These are phyloP conservation scores for Daphne laureola DNA, from an alignment of 441 rosid species.

Conservation along the genomic window DNA sequence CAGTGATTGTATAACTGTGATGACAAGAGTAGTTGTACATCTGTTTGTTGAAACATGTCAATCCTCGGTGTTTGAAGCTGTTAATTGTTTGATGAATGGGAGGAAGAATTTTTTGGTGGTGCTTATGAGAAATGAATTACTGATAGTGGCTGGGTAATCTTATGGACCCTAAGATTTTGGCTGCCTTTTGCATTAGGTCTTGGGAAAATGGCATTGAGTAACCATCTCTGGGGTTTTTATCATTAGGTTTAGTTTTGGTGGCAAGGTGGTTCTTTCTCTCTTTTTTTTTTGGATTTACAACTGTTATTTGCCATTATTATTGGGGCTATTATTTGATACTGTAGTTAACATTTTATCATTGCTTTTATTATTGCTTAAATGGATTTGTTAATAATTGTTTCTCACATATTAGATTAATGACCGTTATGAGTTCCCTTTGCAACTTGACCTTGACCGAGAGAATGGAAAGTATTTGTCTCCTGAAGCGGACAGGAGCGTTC, in stretches of 20 bases:
- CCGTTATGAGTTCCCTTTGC: constrained; percentile 47
- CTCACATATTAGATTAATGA: constrained; percentile 34
- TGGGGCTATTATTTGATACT: no score
- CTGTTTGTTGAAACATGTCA: no score
- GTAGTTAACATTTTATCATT: background rate
- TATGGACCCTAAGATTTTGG: no score
- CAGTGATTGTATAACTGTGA: no score
- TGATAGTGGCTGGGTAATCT: no score
- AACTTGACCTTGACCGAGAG: constrained; percentile 50
- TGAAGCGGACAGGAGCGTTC: constrained; percentile 42
- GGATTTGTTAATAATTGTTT: background rate
- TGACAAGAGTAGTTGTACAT: no score
- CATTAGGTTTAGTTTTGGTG: background rate
- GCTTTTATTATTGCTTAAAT: background rate
- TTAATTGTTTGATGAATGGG: no score
- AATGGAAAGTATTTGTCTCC: constrained; percentile 43
- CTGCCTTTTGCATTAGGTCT: no score
- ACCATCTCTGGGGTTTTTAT: background rate
- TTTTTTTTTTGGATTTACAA: background rate
- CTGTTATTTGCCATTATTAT: background rate
- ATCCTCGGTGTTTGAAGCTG: no score
- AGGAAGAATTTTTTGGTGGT: no score
- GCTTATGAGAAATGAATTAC: no score
- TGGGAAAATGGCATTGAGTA: background rate
- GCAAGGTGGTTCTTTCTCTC: background rate